Percentiles rank a stretch among this genome's conserved stretches.
These are phyloP conservation scores for Beauveria sp. DNA, from an alignment of 2,329 filamentous ascomycete species.

Conservation along the genomic window DNA sequence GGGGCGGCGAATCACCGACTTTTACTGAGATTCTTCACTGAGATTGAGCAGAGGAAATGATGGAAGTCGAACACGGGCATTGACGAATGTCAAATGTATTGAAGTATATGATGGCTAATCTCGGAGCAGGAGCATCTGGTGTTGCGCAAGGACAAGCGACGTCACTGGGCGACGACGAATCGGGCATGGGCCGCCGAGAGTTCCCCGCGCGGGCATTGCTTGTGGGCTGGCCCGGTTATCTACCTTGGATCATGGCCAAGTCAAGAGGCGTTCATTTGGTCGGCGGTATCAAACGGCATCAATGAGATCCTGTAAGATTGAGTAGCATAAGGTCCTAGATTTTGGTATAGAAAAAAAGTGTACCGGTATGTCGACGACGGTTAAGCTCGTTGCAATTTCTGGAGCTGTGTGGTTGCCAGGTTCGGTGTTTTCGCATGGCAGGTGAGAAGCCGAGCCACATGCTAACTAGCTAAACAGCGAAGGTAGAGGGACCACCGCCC, in stretches of 20 bases:
- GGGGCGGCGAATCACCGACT: constrained; percentile 2
- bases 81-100: not conserved
- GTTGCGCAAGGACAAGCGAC: not conserved
- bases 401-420: not conserved
- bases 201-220: not conserved
- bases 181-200: constrained; percentile 3
- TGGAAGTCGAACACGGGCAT: not conserved
- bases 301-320: not conserved
- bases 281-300: not conserved
- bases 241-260: not conserved
- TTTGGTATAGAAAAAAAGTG: not conserved
- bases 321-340: not conserved
- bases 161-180: constrained; percentile 4
- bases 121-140: not conserved
- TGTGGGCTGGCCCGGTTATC: not conserved
- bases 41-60: not conserved
- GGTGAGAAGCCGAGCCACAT: constrained; percentile 1
- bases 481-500: not conserved
- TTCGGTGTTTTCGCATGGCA: not conserved
- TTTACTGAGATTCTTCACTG: not conserved
- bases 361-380: not conserved
- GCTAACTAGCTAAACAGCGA: not conserved
- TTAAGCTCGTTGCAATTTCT: not conserved
- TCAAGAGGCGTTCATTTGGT: not conserved
- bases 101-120: not conserved